Base-by-base conservation (phyloP, 1,284 basidiomycete species). In the Ceratobasidium sp. region DNA sequence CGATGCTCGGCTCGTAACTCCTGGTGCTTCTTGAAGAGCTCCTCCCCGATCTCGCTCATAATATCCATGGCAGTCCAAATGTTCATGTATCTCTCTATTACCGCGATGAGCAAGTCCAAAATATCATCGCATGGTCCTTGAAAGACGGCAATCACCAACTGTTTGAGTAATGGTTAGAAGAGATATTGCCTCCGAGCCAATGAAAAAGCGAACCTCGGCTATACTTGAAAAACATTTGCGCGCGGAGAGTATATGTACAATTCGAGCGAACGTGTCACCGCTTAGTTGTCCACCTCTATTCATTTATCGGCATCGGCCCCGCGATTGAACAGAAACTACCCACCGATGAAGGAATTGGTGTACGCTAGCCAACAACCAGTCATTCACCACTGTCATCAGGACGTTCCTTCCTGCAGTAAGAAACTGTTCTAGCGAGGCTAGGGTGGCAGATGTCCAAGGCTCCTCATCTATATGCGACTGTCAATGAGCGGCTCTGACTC, bases 41-140 rank as follows among this genome's bases (percentile, higher is more conserved):
- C 88, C 9, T 85, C 83, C 1, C 90, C 87, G 61, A 94, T 90
- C 0, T 81, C 84, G 44, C 85, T 84, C 78, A 90, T 88, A 20
- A 85, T 87, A 81, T 92, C 88, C 91, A 94, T 93, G 80, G 92
- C 93, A 17, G 89, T 88, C 93, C 93, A 95, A 40, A 94, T 90
- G 23, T 89, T 74, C 57, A 64, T 74, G 52, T 62, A 64, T 44
- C 70, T 57, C 44, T 74, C 70, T 13, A 74, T 42, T 1, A 74
- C 69, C 44, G 70, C 70, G 4, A 74, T 64, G 10, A 74, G 40
- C 23, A 74, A 57, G 13, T 64, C 70, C 28, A 74, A 52, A n/a
- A 74, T 52, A 38, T 74, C 57, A 20, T 74, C 70, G 28, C 59
- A 62, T 7, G 70, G 59, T 5, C 33, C 46, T 52, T 64, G 70